phyloP scores from a whole-genome alignment of 2,329 filamentous ascomycete species.

The Penicillium sp. region DNA sequence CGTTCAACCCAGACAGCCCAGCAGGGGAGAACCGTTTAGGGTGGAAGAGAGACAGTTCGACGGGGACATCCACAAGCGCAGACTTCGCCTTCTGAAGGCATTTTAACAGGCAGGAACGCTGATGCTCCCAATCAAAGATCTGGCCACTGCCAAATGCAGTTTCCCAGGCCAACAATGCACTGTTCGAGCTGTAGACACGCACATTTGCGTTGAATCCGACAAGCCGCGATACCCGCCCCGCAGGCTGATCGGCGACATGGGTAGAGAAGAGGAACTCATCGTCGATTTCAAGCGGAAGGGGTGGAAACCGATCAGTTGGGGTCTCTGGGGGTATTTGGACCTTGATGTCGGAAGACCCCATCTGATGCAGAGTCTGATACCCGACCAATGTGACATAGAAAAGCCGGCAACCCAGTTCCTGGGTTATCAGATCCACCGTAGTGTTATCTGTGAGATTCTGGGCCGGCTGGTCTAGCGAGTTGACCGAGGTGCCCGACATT shows the following conservation, averaged over 20 bases:
- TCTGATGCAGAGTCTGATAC: constrained; percentile 71
- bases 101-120: constrained; percentile 66
- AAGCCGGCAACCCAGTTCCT: constrained; percentile 54
- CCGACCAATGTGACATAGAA: constrained; percentile 81
- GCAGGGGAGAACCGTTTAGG: constrained; percentile 9
- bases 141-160: constrained; percentile 75
- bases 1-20: constrained; percentile 9
- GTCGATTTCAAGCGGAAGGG: constrained; percentile 74
- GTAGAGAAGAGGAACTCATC: constrained; percentile 73
- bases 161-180: constrained; percentile 71
- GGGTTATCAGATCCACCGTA: constrained; percentile 36
- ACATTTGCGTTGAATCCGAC: constrained; percentile 78
- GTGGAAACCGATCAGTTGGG: constrained; percentile 69
- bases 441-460: constrained; percentile 15
- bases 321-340: constrained; percentile 73
- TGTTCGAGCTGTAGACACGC: constrained; percentile 75
- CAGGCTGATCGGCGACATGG: constrained; percentile 65
- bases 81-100: constrained; percentile 67
- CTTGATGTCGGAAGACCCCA: constrained; percentile 67
- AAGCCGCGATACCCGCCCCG: constrained; percentile 63
- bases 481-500: constrained; percentile 20
- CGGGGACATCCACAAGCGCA: constrained; percentile 62
- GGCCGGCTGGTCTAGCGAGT: constrained; percentile 20
- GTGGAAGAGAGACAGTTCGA: constrained; percentile 59
- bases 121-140: constrained; percentile 70